phyloP scores from a whole-genome alignment of 257 asterid genomes.

The Plantago major region DNA sequence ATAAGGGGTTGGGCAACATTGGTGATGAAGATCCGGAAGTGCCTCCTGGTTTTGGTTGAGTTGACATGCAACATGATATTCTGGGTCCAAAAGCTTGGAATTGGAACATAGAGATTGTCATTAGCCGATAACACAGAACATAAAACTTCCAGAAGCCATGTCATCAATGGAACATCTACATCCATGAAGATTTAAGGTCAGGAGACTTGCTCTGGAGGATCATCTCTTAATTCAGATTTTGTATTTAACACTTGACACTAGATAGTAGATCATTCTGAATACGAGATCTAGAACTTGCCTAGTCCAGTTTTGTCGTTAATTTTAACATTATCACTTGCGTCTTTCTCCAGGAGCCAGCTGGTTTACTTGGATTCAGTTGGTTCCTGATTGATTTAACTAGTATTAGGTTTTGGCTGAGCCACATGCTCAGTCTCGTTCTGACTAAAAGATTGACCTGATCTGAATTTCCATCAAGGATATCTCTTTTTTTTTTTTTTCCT shows the following conservation, averaged over 20 bases:
- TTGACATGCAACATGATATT: conserved; percentile 19
- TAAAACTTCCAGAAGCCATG: conserved; percentile 12
- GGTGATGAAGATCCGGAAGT: conserved; percentile 83
- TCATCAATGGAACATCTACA: conserved; percentile 4
- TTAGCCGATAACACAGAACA: conserved; percentile 15
- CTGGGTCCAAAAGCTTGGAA: conserved; percentile 1
- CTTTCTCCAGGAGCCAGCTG: not conserved
- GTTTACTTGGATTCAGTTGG: not conserved
- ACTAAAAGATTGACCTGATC: not conserved
- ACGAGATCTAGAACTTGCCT: conserved; percentile 10
- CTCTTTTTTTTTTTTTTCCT: not conserved
- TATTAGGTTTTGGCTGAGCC: not conserved
- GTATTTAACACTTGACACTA: not conserved
- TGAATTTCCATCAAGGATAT: not conserved
- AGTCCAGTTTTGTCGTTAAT: not conserved
- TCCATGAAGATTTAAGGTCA: conserved; percentile 19
- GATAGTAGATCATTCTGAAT: not conserved
- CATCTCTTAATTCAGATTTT: conserved; percentile 13
- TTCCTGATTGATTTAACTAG: not conserved
- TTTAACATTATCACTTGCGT: not conserved
- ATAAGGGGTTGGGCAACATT: conserved; percentile 31
- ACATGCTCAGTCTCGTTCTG: not conserved
- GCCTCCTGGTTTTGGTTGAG: conserved; percentile 93
- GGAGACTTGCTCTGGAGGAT: conserved; percentile 18
- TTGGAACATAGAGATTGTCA: conserved; percentile 2